phyloP scores from a whole-genome alignment of 2,329 filamentous ascomycete genomes.

The Neodidymelliopsis sp. region DNA sequence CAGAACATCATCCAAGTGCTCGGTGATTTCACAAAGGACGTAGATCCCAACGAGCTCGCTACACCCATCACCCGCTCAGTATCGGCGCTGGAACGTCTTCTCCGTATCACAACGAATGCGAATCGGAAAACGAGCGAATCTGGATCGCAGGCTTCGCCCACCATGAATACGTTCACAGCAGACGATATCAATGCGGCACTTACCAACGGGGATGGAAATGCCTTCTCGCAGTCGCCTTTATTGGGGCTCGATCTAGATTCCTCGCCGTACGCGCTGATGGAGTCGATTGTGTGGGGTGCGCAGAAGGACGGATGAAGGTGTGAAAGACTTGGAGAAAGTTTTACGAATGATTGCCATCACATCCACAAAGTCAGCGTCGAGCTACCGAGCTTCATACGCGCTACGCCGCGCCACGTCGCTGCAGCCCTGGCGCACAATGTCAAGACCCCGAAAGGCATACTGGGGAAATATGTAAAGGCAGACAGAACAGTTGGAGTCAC shows the following conservation, averaged over 20 bases:
- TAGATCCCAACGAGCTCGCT: conserved; percentile 57
- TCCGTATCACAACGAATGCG: conserved; percentile 40
- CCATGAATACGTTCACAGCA: conserved; percentile 42
- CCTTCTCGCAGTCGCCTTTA: conserved; percentile 46
- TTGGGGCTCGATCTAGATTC: conserved; percentile 51
- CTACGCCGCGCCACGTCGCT: too few relatives aligned
- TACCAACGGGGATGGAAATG: conserved; percentile 38
- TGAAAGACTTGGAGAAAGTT: not conserved
- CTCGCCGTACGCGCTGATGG: conserved; percentile 58
- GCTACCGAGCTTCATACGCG: not conserved
- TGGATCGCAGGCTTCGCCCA: conserved; percentile 42
- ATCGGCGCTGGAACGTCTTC: conserved; percentile 53
- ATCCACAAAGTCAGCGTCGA: not conserved
- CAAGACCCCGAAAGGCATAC: too few relatives aligned
- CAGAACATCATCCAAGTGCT: conserved; percentile 57
- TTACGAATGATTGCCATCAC: not conserved
- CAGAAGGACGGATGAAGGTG: conserved; percentile 40
- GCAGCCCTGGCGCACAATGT: too few relatives aligned
- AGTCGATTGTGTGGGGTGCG: conserved; percentile 57
- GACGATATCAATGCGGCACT: conserved; percentile 49
- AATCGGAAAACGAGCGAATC: conserved; percentile 36
- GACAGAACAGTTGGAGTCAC: too few relatives aligned
- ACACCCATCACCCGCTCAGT: conserved; percentile 58
- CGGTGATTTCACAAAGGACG: conserved; percentile 55
- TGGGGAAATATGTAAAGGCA: too few relatives aligned